Percentiles rank a stretch among this genome's conserved stretches.
These are phyloP conservation scores for Pleurotus salmoneostramineus DNA, from an alignment of 768 basidiomycete species.

Conservation along the genomic window DNA sequence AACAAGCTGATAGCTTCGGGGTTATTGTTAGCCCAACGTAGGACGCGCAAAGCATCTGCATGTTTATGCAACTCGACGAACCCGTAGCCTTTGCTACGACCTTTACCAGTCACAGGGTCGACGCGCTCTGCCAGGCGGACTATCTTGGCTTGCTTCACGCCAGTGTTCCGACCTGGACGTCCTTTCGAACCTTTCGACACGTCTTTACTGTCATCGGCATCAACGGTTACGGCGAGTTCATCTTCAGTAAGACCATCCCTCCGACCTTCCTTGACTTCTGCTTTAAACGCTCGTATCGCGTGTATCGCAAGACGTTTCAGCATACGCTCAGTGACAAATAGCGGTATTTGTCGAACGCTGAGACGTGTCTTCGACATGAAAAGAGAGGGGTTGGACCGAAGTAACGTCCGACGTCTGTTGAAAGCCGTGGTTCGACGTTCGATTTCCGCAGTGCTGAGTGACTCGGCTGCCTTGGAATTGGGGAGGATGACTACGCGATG, in stretches of 20 bases:
- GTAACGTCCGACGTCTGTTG: constrained; percentile 76
- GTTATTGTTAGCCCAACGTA: constrained; percentile 96
- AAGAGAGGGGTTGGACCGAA: constrained; percentile 89
- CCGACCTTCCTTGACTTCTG: constrained; percentile 62
- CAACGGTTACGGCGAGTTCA: constrained; percentile 54
- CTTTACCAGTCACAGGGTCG: constrained; percentile 83
- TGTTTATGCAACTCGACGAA: constrained; percentile 90
- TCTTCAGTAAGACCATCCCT: constrained; percentile 66
- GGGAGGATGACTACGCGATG: constrained; percentile 75
- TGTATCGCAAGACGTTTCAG: constrained; percentile 86
- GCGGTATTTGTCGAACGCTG: constrained; percentile 88
- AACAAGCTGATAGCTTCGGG: constrained; percentile 59
- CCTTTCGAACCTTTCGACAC: constrained; percentile 22
- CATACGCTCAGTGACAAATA: constrained; percentile 85
- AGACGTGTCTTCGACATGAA: constrained; percentile 95
- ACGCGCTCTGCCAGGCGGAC: constrained; percentile 87
- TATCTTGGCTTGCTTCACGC: constrained; percentile 89
- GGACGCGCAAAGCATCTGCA: constrained; percentile 83
- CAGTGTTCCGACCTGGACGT: constrained; percentile 24
- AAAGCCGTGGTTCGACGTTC: constrained; percentile 84
- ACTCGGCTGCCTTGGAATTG: constrained; percentile 74
- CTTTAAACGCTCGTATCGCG: constrained; percentile 73
- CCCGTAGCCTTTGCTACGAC: constrained; percentile 90
- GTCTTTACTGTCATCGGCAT: constrained; percentile 16
- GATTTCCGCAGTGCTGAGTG: constrained; percentile 69